phyloP scores from a whole-genome alignment of 2,329 filamentous ascomycete species.

The Xylariaceae sp. region DNA sequence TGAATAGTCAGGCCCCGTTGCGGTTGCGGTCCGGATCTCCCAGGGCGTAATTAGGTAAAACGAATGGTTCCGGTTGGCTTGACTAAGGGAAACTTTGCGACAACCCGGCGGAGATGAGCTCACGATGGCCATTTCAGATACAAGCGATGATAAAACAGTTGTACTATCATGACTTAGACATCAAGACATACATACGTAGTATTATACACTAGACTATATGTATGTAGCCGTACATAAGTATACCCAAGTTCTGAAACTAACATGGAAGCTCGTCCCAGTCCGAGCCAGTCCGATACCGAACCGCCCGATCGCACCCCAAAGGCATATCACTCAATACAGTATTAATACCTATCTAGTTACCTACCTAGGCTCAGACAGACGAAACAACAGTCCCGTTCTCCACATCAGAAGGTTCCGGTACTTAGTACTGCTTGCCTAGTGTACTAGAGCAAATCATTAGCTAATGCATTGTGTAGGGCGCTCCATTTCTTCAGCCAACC shows the following conservation, averaged over 20 bases:
- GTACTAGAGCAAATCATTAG: not conserved
- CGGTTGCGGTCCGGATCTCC: constrained; percentile 1
- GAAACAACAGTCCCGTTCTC: not conserved
- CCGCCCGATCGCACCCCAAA: not conserved
- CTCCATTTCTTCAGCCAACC: not conserved
- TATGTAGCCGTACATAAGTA: too few species aligned
- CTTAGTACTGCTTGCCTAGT: not conserved
- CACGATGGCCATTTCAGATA: not conserved
- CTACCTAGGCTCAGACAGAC: too few species aligned
- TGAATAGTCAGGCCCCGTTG: not conserved
- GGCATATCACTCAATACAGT: not conserved
- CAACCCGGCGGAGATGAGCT: constrained; percentile 8
- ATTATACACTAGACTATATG: not conserved
- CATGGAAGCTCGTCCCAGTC: not conserved
- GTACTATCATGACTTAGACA: not conserved
- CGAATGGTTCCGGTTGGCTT: constrained; percentile 25
- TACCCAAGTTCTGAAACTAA: not conserved
- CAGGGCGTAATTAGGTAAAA: constrained; percentile 28
- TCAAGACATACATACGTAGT: not conserved
- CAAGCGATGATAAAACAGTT: not conserved
- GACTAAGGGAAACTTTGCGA: constrained; percentile 11
- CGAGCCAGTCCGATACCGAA: not conserved
- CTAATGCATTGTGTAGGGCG: not conserved
- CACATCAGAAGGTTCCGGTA: not conserved
- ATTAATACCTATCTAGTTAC: too few species aligned